phyloP scores from a whole-genome alignment of 495 filamentous ascomycete species.

The Lepraria neglecta region DNA sequence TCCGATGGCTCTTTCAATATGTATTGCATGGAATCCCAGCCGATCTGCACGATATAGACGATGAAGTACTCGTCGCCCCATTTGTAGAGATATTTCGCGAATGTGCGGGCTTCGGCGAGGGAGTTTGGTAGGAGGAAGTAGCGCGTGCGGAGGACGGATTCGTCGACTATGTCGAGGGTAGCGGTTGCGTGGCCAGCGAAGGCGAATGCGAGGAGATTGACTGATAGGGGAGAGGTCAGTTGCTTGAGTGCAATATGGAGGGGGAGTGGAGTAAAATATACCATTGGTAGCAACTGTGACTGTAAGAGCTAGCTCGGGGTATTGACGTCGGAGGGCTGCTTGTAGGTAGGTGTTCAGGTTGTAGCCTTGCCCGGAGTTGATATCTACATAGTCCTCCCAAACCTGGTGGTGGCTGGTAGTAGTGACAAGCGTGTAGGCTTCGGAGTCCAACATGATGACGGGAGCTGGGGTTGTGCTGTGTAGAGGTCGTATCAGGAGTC shows the following conservation, averaged over 20 bases:
- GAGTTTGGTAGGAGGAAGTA: slow-evolving; percentile 29
- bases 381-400: slow-evolving; percentile 16
- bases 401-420: slow-evolving; percentile 17
- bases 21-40: slow-evolving; percentile 31
- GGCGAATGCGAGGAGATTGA: slow-evolving; percentile 35
- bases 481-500: background rate
- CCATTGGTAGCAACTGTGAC: slow-evolving; percentile 20
- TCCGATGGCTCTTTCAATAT: slow-evolving; percentile 38
- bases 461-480: background rate
- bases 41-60: slow-evolving; percentile 34
- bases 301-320: slow-evolving; percentile 21
- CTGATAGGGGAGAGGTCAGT: slow-evolving; percentile 2
- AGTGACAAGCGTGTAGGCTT: slow-evolving; percentile 10
- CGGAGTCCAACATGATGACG: slow-evolving; percentile 6
- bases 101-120: slow-evolving; percentile 34
- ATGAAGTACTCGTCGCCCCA: slow-evolving; percentile 40
- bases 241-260: background rate
- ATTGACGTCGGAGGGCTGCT: slow-evolving; percentile 23
- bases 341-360: slow-evolving; percentile 16
- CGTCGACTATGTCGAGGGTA: slow-evolving; percentile 36
- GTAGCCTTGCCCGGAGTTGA: slow-evolving; percentile 14
- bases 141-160: slow-evolving; percentile 35
- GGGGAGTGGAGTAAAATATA: background rate
- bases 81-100: slow-evolving; percentile 37
- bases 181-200: slow-evolving; percentile 39